Evolutionary conservation across 2,329 filamentous ascomycete genomes (phyloP), one percentile per base, ranked within the genome.

Genomic region (Drechslerella coelobrocha): DNA sequence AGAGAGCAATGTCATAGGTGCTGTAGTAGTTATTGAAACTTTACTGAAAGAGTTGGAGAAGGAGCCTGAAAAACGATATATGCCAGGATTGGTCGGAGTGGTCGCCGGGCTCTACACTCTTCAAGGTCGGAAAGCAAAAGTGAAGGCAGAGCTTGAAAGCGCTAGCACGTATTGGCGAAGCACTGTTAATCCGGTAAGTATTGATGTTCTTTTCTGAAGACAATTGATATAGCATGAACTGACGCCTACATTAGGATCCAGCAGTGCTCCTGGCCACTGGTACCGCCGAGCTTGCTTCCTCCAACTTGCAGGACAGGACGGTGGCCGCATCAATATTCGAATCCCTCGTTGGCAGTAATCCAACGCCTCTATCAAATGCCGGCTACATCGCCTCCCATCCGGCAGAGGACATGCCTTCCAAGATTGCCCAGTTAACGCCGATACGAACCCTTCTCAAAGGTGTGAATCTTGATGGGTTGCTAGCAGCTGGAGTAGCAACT

Each of bases 361-460:
- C 84, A n/a, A 81, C 81, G 75, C 84, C 83, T 29, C 83, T 89
- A 60, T 88, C 90, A 1, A 85, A 86, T 14, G 92, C 92, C 7
- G 94, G 94, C 0, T 86, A 94, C n/a, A 85, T 97, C 6, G 94
- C 94, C 2, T 88, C 92, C 8, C 86, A 89, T 71, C 83, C 84
- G 1, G 77, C 82, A 7, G 84, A 84, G 72, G 81, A 87, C 19
- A 79, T 85, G 59, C 77, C 83, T 0, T 81, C 88, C 61, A 79
- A 86, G 8, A 79, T 82, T 17, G 52, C 72, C 17, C 53, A 61
- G 8, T 82, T 92, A 17, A 85, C 88, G 3, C 79, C 87, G 0
- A 82, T 90, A 10, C 82, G 86, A 7, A 82, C 83, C 27, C 84
- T 93, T 29, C 83, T 87, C 10, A 78, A 81, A 1, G 84, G 83